Base-by-base conservation (phyloP, 73 alveolate species). In the Paramecium sexaurelia region DNA sequence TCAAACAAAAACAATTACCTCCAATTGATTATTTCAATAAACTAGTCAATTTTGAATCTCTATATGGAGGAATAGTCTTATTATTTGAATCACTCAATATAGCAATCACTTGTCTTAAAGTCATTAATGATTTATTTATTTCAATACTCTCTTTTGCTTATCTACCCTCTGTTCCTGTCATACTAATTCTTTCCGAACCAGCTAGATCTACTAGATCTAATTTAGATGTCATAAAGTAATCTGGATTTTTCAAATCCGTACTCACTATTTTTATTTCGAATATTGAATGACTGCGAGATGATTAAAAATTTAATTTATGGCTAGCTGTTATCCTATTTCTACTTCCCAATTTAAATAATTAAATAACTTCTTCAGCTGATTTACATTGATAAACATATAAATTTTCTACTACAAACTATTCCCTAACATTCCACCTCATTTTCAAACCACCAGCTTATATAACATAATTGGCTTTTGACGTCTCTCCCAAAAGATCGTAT, bases 151-250 rank as follows among this genome's bases (percentile, higher is more conserved):
- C 99, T 86, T 98, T 96, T 26, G 91, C 87, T 24, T 94, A 98
- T 32, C 94, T 68, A 9, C 99, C 99, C 94, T 95, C 96, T 17
- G 97, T 97, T 55, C 98, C 99, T 43, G 98, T 97, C 15, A 87
- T 40, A 22, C 98, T 92, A 11, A 95, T 95, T 71, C 99, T 89
- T 86, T 98, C 99, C 56, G 98, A 93, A 8, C 99, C 99, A 7
- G 99, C 99, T 55, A 98, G 92, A 94, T 98, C 99, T 1, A 98
- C 99, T 33, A 98, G 87, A 66, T 97, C 94, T 68, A 98, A 95
- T 92, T 98, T 98, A 29, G 98, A 93, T 29, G 84, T 86, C 32
- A 94, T 92, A 8, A 92, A 83, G 69, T 95, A 97, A 75, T 98
- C 99, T 26, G 93, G 95, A 29, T 95, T 93, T 15, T 93, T 90